Conservation (phyloP, 2,329 filamentous ascomycete genomes). For the Stagonosporopsis chrysanthemi region DNA sequence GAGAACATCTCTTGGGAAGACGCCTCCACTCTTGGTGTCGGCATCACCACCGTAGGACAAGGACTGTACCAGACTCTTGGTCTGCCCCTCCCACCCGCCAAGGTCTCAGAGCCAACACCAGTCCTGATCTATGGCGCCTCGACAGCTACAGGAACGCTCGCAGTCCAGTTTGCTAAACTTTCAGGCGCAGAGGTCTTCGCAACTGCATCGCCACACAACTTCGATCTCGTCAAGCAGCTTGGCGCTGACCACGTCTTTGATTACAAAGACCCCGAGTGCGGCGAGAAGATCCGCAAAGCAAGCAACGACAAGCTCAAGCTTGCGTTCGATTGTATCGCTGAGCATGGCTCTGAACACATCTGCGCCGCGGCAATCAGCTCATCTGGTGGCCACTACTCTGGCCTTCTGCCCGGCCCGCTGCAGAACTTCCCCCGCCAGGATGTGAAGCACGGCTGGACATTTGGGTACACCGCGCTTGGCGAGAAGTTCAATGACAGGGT, state of each 20-base stretch:
- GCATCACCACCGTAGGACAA: conserved; percentile 61
- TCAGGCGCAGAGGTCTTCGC: conserved; percentile 55
- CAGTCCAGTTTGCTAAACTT: conserved; percentile 59
- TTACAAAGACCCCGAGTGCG: conserved; percentile 57
- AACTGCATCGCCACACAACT: conserved; percentile 59
- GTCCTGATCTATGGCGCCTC: conserved; percentile 61
- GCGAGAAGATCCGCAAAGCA: conserved; percentile 56
- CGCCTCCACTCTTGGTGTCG: conserved; percentile 62
- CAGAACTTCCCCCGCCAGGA: conserved; percentile 52
- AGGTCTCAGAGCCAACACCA: conserved; percentile 47
- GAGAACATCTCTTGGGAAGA: conserved; percentile 60
- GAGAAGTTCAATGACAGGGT: conserved; percentile 47
- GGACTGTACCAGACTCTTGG: conserved; percentile 54
- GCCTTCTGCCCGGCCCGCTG: conserved; percentile 23
- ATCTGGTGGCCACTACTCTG: conserved; percentile 29
- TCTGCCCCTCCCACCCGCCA: conserved; percentile 55
- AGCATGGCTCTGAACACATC: conserved; percentile 27
- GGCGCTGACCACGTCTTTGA: conserved; percentile 61
- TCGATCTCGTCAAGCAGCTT: conserved; percentile 55
- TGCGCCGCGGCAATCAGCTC: conserved; percentile 34
- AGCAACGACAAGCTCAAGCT: conserved; percentile 55
- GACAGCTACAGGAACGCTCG: conserved; percentile 60
- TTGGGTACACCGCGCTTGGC: conserved; percentile 55
- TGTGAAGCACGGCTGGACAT: conserved; percentile 53
- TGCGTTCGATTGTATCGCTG: conserved; percentile 59